These are phyloP conservation scores for Fragilaria crotonensis DNA, from an alignment of 108 stramenopile genomes.

Conservation along the genomic window DNA sequence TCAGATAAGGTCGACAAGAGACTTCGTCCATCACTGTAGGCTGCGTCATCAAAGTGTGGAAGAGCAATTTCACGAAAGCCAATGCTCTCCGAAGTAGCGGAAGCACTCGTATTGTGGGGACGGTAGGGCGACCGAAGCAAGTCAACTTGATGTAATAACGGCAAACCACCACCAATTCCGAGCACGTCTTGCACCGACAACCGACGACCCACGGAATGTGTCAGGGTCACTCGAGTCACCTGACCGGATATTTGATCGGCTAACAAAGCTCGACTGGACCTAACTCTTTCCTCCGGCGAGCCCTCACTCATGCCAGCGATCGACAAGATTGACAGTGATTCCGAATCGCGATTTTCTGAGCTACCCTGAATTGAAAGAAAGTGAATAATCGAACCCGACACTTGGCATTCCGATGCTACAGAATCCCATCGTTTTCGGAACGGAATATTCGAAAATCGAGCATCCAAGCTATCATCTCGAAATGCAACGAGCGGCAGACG, in stretches of 20 bases:
- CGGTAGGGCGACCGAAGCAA: neutral
- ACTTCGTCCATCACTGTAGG: neutral
- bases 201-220: neutral
- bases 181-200: neutral
- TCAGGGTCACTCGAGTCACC: neutral
- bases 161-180: neutral
- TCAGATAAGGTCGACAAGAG: neutral
- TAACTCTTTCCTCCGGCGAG: neutral
- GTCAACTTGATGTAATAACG: slow-evolving; percentile 4
- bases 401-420: slow-evolving; percentile 28
- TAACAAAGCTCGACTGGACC: neutral
- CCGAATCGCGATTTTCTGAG: neutral
- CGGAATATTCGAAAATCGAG: no score
- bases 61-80: slow-evolving; percentile 19
- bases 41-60: slow-evolving; percentile 6
- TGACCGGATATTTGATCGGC: neutral
- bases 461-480: neutral
- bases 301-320: neutral
- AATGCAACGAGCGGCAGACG: neutral
- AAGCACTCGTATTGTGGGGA: neutral
- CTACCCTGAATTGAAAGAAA: slow-evolving; percentile 19
- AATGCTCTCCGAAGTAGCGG: neutral
- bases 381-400: slow-evolving; percentile 37
- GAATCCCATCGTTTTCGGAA: slow-evolving; percentile 32
- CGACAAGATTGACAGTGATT: slow-evolving; percentile 6